Evolutionary conservation across 2,329 filamentous ascomycete genomes (phyloP).

Genomic region (Verticillium nonalfalfae): DNA sequence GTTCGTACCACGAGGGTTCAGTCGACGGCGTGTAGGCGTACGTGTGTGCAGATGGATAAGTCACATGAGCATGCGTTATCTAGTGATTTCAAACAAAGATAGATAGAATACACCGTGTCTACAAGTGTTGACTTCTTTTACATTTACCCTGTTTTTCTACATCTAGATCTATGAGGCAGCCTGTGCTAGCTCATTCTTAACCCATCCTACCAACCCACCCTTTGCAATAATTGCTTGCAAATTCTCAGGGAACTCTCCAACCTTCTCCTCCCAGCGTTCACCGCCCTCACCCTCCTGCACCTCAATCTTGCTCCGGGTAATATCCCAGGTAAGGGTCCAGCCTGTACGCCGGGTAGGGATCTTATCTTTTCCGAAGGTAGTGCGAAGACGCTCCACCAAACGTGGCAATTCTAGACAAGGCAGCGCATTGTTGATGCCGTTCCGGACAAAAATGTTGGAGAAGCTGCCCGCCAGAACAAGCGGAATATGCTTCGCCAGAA

Average conservation of each 20-base stretch:
- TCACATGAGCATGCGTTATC: too few relatives aligned
- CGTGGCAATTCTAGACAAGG: constrained; percentile 65
- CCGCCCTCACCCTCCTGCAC: constrained; percentile 65
- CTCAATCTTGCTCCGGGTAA: constrained; percentile 62
- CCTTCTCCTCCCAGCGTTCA: constrained; percentile 68
- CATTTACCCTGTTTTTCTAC: background rate
- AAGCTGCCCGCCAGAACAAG: constrained; percentile 78
- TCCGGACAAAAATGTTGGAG: constrained; percentile 75
- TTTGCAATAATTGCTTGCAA: constrained; percentile 79
- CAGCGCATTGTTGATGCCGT: constrained; percentile 74
- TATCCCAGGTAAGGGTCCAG: constrained; percentile 80
- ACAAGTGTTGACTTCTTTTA: background rate
- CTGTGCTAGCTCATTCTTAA: constrained; percentile 48
- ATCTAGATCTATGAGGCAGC: constrained; percentile 30
- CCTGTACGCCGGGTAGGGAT: constrained; percentile 66
- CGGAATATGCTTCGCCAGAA: constrained; percentile 73
- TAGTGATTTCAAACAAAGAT: too few relatives aligned
- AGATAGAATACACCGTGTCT: too few relatives aligned
- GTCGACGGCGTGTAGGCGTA: too few relatives aligned
- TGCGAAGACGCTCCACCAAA: constrained; percentile 59
- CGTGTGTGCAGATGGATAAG: too few relatives aligned
- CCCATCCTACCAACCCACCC: constrained; percentile 78
- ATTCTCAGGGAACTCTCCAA: constrained; percentile 77
- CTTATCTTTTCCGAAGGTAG: constrained; percentile 50
- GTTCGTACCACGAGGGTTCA: too few relatives aligned